phyloP scores from a whole-genome alignment of 2,329 filamentous ascomycete genomes.

The Chaetomium sp. region DNA sequence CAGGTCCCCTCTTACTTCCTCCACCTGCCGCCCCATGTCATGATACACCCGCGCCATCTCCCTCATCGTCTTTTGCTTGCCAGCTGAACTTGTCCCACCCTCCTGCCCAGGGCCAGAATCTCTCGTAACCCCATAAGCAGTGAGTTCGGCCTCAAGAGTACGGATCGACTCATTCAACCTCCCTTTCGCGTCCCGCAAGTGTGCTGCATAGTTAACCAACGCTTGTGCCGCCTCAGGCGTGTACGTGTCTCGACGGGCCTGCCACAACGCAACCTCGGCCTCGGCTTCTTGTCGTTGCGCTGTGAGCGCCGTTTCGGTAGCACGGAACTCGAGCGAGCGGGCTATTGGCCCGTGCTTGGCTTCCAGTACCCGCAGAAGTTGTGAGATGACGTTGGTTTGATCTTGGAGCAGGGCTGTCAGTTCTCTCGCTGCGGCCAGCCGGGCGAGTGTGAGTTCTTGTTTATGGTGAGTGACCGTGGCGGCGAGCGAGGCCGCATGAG shows the following conservation, averaged over 20 bases:
- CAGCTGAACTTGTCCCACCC: constrained; percentile 25
- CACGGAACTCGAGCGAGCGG: constrained; percentile 45
- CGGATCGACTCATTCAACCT: constrained; percentile 40
- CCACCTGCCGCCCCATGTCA: constrained; percentile 44
- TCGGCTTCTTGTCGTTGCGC: constrained; percentile 38
- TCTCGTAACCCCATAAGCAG: constrained; percentile 41
- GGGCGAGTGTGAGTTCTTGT: constrained; percentile 31
- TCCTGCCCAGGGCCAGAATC: constrained; percentile 9
- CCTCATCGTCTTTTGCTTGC: constrained; percentile 44
- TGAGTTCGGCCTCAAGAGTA: constrained; percentile 38
- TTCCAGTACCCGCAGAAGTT: constrained; percentile 46
- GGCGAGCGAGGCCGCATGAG: constrained; percentile 34
- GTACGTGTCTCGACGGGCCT: constrained; percentile 38
- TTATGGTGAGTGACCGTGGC: constrained; percentile 28
- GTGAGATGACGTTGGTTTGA: constrained; percentile 34
- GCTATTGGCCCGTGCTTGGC: constrained; percentile 49
- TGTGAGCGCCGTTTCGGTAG: constrained; percentile 37
- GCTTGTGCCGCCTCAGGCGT: constrained; percentile 37
- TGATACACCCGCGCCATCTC: constrained; percentile 47
- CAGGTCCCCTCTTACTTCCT: constrained; percentile 45
- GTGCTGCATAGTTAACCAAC: constrained; percentile 41
- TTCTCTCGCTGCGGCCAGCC: constrained; percentile 33
- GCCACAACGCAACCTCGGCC: constrained; percentile 30
- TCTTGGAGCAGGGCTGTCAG: constrained; percentile 35
- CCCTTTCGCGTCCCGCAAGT: constrained; percentile 43